Conservation (phyloP, 164 flowering plant genomes). For the Amborella trichopoda region DNA sequence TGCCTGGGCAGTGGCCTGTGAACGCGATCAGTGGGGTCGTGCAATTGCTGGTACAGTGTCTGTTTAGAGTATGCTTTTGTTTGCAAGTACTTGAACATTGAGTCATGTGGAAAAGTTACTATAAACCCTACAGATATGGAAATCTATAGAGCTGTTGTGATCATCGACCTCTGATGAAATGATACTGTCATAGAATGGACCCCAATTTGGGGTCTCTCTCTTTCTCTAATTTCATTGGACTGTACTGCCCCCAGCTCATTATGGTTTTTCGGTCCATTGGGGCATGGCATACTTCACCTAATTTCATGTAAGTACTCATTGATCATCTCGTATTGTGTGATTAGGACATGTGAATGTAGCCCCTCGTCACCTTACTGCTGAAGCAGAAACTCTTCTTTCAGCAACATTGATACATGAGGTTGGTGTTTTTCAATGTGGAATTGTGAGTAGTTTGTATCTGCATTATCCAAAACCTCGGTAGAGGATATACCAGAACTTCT, state of each 20-base stretch:
- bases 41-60: conserved; percentile 97
- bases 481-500: too few relatives aligned
- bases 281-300: neutral
- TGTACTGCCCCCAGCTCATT: neutral
- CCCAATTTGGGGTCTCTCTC: too few relatives aligned
- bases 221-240: too few relatives aligned
- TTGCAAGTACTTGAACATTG: too few relatives aligned
- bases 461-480: too few relatives aligned
- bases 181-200: too few relatives aligned
- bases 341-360: conserved; percentile 99
- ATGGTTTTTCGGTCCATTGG: neutral
- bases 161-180: too few relatives aligned
- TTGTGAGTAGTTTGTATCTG: too few relatives aligned
- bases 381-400: conserved; percentile 92
- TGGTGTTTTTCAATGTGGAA: conserved; percentile 6
- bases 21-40: conserved; percentile 99
- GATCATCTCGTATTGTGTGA: neutral
- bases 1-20: conserved; percentile 99
- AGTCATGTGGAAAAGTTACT: too few relatives aligned
- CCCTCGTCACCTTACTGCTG: conserved; percentile 99
- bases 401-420: conserved; percentile 99
- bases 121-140: too few relatives aligned
- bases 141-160: too few relatives aligned
- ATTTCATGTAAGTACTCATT: neutral
- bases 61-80: too few relatives aligned